Percentiles rank a stretch among this genome's conserved stretches.
These are phyloP conservation scores for Wickerhamiella musiphila DNA, from an alignment of 805 yeast species.

Conservation along the genomic window DNA sequence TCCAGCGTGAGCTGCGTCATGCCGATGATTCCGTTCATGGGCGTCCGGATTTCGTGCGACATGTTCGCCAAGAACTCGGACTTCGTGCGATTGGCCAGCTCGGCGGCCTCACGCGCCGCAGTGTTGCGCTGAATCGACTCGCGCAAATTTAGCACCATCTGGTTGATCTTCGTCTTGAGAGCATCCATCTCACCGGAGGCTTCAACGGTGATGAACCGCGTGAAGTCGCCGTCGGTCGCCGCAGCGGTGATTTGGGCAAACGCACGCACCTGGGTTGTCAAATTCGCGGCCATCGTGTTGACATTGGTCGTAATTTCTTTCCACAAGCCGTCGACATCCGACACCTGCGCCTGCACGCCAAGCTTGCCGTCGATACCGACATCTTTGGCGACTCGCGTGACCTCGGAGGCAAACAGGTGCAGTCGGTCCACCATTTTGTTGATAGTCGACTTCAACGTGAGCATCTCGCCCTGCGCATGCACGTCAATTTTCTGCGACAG, in stretches of 20 bases:
- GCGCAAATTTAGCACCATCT: slow-evolving; percentile 71
- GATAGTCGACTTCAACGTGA: slow-evolving; percentile 71
- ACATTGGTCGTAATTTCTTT: slow-evolving; percentile 82
- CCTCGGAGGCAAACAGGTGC: slow-evolving; percentile 76
- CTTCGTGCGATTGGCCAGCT: slow-evolving; percentile 72
- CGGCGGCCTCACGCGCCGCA: slow-evolving; percentile 90
- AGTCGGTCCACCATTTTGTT: slow-evolving; percentile 87
- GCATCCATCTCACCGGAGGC: slow-evolving; percentile 79
- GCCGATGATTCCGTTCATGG: slow-evolving; percentile 84
- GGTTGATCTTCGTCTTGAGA: slow-evolving; percentile 39
- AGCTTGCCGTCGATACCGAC: slow-evolving; percentile 87
- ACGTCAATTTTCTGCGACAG: slow-evolving; percentile 72
- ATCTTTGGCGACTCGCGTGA: slow-evolving; percentile 77
- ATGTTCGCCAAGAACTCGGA: slow-evolving; percentile 82
- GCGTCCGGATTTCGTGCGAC: slow-evolving; percentile 79
- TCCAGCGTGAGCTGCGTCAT: slow-evolving; percentile 83
- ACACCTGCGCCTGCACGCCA: slow-evolving; percentile 83
- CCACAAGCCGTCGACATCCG: slow-evolving; percentile 85
- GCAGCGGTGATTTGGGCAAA: slow-evolving; percentile 89
- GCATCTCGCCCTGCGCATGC: slow-evolving; percentile 79
- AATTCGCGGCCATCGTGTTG: slow-evolving; percentile 84
- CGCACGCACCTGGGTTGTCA: slow-evolving; percentile 83
- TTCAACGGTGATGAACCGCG: slow-evolving; percentile 77
- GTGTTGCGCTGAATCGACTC: slow-evolving; percentile 84
- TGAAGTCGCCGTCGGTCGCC: slow-evolving; percentile 86